Evolutionary conservation across 257 asterid genomes (phyloP).

Genomic region (Jacaranda copaia): DNA sequence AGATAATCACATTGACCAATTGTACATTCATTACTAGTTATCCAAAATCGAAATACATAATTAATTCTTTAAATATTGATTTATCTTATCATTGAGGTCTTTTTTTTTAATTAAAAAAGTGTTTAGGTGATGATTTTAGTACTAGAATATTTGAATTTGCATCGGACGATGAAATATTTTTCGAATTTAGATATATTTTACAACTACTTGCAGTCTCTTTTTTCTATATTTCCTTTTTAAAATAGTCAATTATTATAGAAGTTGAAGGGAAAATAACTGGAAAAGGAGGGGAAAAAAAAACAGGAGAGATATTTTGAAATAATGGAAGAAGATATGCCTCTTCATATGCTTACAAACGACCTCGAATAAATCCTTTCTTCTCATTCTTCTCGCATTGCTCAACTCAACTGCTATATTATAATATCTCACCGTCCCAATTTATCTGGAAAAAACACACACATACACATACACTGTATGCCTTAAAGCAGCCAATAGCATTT

Average conservation of each 20-base stretch:
- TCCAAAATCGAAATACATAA: no score
- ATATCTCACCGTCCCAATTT: slow-evolving; percentile 1
- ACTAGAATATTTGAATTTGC: no score
- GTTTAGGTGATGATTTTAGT: no score
- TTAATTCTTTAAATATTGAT: no score
- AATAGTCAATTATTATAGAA: background rate
- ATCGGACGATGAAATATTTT: no score
- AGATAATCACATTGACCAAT: no score
- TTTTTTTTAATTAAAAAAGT: no score
- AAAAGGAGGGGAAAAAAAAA: background rate
- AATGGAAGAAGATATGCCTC: background rate
- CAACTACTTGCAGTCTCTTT: no score
- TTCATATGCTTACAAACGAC: background rate
- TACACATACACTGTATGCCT: background rate
- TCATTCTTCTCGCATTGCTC: background rate
- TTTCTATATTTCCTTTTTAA: background rate
- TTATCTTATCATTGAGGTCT: no score
- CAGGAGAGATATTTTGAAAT: background rate
- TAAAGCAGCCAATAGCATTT: background rate
- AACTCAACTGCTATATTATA: background rate
- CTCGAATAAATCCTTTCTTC: background rate
- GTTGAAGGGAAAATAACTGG: background rate
- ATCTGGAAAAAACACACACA: slow-evolving; percentile 18
- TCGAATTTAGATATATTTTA: no score
- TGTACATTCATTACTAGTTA: no score